phyloP scores from a whole-genome alignment of 257 asterid genomes.

The Ballota nigra region DNA sequence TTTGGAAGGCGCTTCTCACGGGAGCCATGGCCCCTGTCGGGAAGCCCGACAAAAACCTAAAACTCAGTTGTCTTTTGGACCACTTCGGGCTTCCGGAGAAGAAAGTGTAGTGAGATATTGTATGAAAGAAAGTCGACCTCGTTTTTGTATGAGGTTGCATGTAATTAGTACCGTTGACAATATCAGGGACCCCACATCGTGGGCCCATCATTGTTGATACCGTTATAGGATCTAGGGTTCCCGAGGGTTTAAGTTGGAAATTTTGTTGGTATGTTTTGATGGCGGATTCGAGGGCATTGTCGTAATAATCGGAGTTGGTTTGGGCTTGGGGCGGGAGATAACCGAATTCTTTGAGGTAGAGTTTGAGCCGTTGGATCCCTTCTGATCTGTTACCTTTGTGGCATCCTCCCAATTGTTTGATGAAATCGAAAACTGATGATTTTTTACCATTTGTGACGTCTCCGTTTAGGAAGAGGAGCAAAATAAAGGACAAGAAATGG shows the following conservation, averaged over 20 bases:
- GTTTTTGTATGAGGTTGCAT: slow-evolving; percentile 12
- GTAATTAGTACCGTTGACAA: slow-evolving; percentile 28
- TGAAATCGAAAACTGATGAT: slow-evolving; percentile 28
- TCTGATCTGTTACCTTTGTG: slow-evolving; percentile 27
- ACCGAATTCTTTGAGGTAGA: slow-evolving; percentile 31
- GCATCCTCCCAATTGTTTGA: slow-evolving; percentile 27
- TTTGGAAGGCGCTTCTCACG: slow-evolving; percentile 24
- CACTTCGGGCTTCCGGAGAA: not conserved
- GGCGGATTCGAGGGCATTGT: slow-evolving; percentile 29
- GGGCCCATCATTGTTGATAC: slow-evolving; percentile 29
- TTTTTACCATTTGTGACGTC: not conserved
- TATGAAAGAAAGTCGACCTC: not conserved
- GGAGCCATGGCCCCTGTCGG: not conserved
- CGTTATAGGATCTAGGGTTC: slow-evolving; percentile 26
- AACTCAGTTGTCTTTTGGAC: slow-evolving; percentile 28
- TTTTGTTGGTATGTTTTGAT: slow-evolving; percentile 30
- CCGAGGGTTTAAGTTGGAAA: slow-evolving; percentile 26
- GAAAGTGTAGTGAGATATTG: slow-evolving; percentile 29
- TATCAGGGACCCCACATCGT: slow-evolving; percentile 42
- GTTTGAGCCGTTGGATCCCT: slow-evolving; percentile 25
- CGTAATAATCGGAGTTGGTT: slow-evolving; percentile 22
- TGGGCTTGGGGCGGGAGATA: slow-evolving; percentile 25
- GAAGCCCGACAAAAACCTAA: not conserved
- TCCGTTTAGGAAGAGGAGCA: not conserved
- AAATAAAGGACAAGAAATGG: not conserved